Percentiles rank a stretch among this genome's conserved stretches.
Evolutionary conservation across 495 filamentous ascomycete genomes (phyloP).

Genomic region (Eremomyces bilateralis): DNA sequence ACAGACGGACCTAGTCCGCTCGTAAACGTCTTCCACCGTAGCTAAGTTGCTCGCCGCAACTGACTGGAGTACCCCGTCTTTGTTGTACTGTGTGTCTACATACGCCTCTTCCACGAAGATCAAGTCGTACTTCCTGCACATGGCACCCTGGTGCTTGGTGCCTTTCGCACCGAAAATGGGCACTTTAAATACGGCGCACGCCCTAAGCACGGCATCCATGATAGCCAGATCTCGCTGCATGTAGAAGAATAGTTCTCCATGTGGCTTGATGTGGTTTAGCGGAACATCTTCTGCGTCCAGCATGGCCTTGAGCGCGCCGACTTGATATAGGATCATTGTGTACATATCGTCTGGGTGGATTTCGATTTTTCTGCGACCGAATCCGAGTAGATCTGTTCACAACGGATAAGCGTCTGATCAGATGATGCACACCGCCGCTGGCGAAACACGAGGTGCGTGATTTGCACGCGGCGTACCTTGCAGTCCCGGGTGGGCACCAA

Average conservation of each 20-base stretch:
- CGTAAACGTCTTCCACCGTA: not conserved
- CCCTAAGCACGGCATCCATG: not conserved
- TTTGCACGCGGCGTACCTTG: too few relatives aligned
- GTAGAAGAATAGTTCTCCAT: not conserved
- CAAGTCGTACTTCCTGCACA: not conserved
- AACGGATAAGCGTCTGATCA: too few relatives aligned
- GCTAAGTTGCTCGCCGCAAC: not conserved
- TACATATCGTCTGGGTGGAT: constrained; percentile 32
- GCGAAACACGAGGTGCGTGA: too few relatives aligned
- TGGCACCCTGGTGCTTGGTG: not conserved
- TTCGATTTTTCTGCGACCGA: constrained; percentile 35
- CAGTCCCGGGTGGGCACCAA: constrained; percentile 39
- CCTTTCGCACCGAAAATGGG: not conserved
- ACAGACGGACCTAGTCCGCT: not conserved
- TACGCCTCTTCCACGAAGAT: not conserved
- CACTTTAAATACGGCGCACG: not conserved
- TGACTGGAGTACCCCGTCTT: not conserved
- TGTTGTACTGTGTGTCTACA: not conserved
- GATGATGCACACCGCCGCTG: too few relatives aligned
- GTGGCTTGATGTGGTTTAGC: constrained; percentile 27
- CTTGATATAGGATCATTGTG: constrained; percentile 34
- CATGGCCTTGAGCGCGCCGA: constrained; percentile 35
- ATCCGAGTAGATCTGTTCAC: constrained; percentile 42
- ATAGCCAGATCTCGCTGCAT: not conserved
- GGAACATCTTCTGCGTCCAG: constrained; percentile 30